Percentiles rank a stretch among this genome's conserved stretches.
Evolutionary conservation across 805 yeast genomes (phyloP).

Genomic region (Candida rishiriensis): DNA sequence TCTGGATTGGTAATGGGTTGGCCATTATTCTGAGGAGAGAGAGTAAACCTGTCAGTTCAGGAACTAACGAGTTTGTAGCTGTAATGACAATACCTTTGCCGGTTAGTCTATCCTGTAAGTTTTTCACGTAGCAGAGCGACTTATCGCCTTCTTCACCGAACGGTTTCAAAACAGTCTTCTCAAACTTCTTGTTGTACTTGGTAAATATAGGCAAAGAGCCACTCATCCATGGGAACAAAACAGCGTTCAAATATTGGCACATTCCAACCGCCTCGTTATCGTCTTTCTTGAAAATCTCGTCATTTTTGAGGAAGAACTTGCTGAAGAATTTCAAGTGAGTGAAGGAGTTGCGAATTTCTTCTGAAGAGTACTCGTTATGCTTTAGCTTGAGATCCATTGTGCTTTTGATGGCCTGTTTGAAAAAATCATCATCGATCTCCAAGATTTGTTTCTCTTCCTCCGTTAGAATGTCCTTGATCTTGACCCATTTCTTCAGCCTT

Average conservation of each 20-base stretch:
- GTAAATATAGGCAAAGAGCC: constrained; percentile 34
- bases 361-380: constrained; percentile 21
- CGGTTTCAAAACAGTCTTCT: constrained; percentile 6
- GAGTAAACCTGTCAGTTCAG: constrained; percentile 45
- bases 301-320: constrained; percentile 17
- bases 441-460: constrained; percentile 19
- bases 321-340: constrained; percentile 25
- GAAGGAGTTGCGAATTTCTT: constrained; percentile 21
- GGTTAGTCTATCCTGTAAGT: constrained; percentile 24
- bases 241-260: constrained; percentile 15
- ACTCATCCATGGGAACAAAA: constrained; percentile 40
- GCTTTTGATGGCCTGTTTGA: constrained; percentile 16
- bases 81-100: constrained; percentile 56
- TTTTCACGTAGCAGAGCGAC: constrained; percentile 26
- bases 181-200: constrained; percentile 27
- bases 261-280: constrained; percentile 6
- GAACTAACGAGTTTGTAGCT: constrained; percentile 39
- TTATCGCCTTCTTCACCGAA: constrained; percentile 8
- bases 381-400: constrained; percentile 19
- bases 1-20: constrained; percentile 46
- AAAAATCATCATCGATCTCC: constrained; percentile 20
- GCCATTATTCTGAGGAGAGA: constrained; percentile 45
- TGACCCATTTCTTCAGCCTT: constrained; percentile 25
- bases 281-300: neutral
- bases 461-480: constrained; percentile 21